phyloP scores from a whole-genome alignment of 371 early-diverging fungal species.

The Actinomucor elegans region DNA sequence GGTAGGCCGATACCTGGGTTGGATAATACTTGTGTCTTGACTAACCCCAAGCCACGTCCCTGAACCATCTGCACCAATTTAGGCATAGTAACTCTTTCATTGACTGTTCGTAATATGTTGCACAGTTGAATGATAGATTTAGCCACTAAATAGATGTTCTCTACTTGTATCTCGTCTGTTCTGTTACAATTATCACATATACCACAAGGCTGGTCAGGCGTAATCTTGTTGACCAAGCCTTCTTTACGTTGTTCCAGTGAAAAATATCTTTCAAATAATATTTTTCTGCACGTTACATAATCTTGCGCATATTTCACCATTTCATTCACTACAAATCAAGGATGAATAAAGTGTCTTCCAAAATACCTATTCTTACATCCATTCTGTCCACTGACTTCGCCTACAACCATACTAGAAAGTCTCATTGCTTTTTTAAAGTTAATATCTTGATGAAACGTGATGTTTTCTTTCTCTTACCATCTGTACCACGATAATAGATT shows the following conservation, averaged over 20 bases:
- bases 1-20: conserved; percentile 34
- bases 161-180: conserved; percentile 6
- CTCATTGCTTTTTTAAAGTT: conserved; percentile 39
- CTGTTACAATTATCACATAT: conserved; percentile 57
- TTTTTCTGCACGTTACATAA: conserved; percentile 62
- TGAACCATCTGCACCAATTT: conserved; percentile 51
- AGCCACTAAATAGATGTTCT: conserved; percentile 41
- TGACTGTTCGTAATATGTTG: conserved; percentile 24
- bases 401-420: conserved; percentile 63
- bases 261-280: conserved; percentile 67
- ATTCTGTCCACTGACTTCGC: conserved; percentile 59
- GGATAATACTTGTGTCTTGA: conserved; percentile 33
- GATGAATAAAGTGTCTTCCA: not conserved
- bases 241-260: conserved; percentile 33
- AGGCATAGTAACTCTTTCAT: conserved; percentile 53
- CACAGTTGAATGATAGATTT: conserved; percentile 48
- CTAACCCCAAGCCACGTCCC: conserved; percentile 41
- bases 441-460: not conserved
- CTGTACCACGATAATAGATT: conserved; percentile 71
- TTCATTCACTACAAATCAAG: conserved; percentile 45
- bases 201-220: conserved; percentile 44
- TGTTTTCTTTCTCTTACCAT: conserved; percentile 34
- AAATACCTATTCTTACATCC: conserved; percentile 54
- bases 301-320: conserved; percentile 73
- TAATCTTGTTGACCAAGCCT: conserved; percentile 28